A percentile compares a stretch with the other conserved stretches of the same genome.
These are phyloP conservation scores for Symmetrospora coprosmae DNA, from an alignment of 768 basidiomycete genomes.

Conservation along the genomic window DNA sequence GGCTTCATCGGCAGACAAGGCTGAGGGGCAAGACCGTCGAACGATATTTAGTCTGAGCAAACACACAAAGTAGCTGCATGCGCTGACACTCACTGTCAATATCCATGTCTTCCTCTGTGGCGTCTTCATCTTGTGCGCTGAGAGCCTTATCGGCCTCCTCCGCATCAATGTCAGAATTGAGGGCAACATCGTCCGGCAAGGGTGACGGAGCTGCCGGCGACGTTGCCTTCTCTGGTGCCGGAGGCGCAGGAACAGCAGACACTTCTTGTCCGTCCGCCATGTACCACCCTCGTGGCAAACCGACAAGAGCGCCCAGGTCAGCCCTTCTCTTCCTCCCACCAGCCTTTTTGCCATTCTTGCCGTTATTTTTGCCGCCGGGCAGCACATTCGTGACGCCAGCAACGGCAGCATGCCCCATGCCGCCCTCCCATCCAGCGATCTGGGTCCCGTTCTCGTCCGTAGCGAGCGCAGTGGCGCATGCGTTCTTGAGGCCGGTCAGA, in stretches of 20 bases:
- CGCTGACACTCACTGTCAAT: no score
- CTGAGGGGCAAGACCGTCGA: no score
- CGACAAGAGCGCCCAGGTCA: conserved; percentile 10
- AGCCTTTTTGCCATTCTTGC: background rate
- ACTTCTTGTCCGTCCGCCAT: background rate
- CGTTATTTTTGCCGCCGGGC: no score
- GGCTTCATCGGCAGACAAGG: no score
- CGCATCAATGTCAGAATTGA: background rate
- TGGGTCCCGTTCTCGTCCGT: conserved; percentile 13
- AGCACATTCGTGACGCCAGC: no score
- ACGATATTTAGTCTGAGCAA: no score
- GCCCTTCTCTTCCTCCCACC: conserved; percentile 10
- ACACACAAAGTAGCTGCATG: no score
- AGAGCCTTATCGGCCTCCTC: background rate
- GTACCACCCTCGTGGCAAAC: conserved; percentile 6
- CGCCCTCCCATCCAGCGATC: background rate
- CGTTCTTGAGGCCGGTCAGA: background rate
- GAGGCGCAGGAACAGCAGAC: background rate
- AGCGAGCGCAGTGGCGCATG: conserved; percentile 10
- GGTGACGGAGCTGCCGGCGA: no score
- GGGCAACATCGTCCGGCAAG: background rate
- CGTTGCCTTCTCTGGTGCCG: background rate
- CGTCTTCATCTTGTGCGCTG: background rate
- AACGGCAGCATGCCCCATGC: background rate
- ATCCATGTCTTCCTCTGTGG: no score